A percentile compares a stretch with the other conserved stretches of the same genome.
Conservation (phyloP, 768 basidiomycete species). For the Lactarius sanguifluus region DNA sequence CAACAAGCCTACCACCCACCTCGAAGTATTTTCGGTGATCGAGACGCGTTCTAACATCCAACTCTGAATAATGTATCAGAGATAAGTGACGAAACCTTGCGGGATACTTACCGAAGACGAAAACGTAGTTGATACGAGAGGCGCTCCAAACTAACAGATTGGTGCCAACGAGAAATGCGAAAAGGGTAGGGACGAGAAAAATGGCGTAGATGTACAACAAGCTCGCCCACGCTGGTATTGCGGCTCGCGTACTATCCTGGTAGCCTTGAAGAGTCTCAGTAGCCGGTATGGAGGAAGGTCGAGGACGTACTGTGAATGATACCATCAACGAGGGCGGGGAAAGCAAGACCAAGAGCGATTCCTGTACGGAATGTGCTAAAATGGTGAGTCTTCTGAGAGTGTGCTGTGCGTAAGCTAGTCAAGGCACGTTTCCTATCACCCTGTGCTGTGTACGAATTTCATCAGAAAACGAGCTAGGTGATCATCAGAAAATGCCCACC, state of each 20-base stretch:
- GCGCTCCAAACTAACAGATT: slow-evolving; percentile 79
- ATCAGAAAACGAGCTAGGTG: not conserved
- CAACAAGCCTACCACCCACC: slow-evolving; percentile 37
- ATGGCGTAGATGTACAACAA: slow-evolving; percentile 79
- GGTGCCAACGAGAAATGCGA: slow-evolving; percentile 74
- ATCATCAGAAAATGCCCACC: slow-evolving; percentile 45
- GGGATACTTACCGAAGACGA: slow-evolving; percentile 72
- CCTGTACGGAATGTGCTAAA: slow-evolving; percentile 76
- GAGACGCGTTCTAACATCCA: slow-evolving; percentile 27
- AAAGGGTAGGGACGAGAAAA: slow-evolving; percentile 69
- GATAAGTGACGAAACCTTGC: not conserved
- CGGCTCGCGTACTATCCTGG: slow-evolving; percentile 48
- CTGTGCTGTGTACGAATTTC: slow-evolving; percentile 38
- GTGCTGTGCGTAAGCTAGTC: slow-evolving; percentile 57
- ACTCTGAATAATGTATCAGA: slow-evolving; percentile 5
- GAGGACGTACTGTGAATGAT: slow-evolving; percentile 55
- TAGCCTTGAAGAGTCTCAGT: slow-evolving; percentile 45
- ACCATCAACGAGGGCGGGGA: slow-evolving; percentile 67
- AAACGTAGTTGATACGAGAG: slow-evolving; percentile 87
- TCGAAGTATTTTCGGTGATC: slow-evolving; percentile 80
- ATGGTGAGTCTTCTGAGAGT: slow-evolving; percentile 58
- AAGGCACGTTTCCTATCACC: slow-evolving; percentile 82
- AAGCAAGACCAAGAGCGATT: slow-evolving; percentile 63
- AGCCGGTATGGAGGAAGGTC: slow-evolving; percentile 2
- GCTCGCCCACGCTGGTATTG: slow-evolving; percentile 67